Conservation (phyloP, 805 yeast species). For the Pachysolen tannophilus region DNA sequence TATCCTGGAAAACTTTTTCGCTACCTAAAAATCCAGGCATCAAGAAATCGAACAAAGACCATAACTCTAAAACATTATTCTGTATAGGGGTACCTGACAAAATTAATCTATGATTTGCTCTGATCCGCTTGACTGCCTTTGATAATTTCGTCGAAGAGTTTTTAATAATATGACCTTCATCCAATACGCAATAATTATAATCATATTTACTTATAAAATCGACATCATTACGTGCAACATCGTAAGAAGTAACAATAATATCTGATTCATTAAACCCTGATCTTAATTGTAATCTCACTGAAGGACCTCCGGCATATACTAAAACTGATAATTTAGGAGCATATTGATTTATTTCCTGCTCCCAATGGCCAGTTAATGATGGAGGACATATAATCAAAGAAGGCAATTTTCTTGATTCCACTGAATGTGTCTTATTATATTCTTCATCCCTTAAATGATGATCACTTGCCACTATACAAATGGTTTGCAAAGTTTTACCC, state of each 20-base stretch:
- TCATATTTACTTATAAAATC: conserved; percentile 50
- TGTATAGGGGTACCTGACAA: conserved; percentile 98
- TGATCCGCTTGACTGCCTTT: conserved; percentile 73
- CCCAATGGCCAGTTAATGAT: conserved; percentile 98
- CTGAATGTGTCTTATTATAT: conserved; percentile 47
- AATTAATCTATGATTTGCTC: conserved; percentile 84
- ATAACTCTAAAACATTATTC: conserved; percentile 89
- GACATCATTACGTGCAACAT: conserved; percentile 89
- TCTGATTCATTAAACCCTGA: conserved; percentile 51
- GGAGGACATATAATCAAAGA: conserved; percentile 93
- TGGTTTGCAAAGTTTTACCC: conserved; percentile 94
- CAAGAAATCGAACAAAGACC: conserved; percentile 95
- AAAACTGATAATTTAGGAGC: conserved; percentile 79
- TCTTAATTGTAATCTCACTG: conserved; percentile 52
- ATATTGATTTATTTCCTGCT: conserved; percentile 83
- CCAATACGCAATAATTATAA: conserved; percentile 91
- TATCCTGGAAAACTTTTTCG: conserved; percentile 86
- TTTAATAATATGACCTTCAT: conserved; percentile 97
- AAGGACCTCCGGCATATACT: conserved; percentile 93
- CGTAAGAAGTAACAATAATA: conserved; percentile 90
- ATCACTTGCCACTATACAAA: conserved; percentile 94
- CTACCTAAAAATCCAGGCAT: conserved; percentile 99
- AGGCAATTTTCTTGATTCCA: conserved; percentile 70
- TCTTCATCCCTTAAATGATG: conserved; percentile 79
- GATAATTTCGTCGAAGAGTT: conserved; percentile 84